A percentile compares a stretch with the other conserved stretches of the same genome.
phyloP scores from a whole-genome alignment of 306 rosid genomes.

The Cotoneaster glaucophyllus region DNA sequence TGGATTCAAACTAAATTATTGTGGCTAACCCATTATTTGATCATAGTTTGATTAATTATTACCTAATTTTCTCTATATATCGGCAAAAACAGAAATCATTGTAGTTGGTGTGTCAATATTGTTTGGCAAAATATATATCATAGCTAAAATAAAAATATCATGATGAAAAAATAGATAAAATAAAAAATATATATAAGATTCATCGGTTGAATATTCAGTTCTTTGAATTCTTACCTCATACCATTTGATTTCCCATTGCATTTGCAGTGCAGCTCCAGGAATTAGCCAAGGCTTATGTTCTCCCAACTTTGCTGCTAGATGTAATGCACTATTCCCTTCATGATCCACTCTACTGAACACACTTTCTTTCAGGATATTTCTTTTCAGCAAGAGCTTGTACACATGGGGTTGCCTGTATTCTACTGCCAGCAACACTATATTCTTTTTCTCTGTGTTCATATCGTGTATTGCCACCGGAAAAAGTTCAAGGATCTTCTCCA shows the following conservation, averaged over 20 bases:
- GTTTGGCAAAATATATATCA: no score
- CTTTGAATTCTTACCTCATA: conserved; percentile 25
- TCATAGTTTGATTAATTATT: no score
- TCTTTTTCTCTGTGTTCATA: conserved; percentile 35
- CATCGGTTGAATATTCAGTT: no score
- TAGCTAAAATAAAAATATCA: no score
- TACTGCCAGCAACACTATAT: conserved; percentile 50
- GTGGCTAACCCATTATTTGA: no score
- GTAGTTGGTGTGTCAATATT: no score
- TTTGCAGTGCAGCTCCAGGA: conserved; percentile 53
- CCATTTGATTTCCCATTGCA: conserved; percentile 75
- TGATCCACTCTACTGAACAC: conserved; percentile 37
- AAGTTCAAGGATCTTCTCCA: conserved; percentile 33
- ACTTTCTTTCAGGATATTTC: conserved; percentile 11
- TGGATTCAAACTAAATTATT: no score
- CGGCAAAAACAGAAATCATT: no score
- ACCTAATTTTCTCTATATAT: no score
- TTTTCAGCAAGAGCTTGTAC: conserved; percentile 19
- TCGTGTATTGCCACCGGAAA: conserved; percentile 54
- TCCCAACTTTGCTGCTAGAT: conserved; percentile 53
- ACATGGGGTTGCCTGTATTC: conserved; percentile 57
- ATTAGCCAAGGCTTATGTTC: conserved; percentile 44
- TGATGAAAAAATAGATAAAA: no score
- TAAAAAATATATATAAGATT: no score
- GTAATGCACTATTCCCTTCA: conserved; percentile 52